Base-by-base conservation (phyloP, 2,329 filamentous ascomycete genomes). In the Fusarium sulawesiense region DNA sequence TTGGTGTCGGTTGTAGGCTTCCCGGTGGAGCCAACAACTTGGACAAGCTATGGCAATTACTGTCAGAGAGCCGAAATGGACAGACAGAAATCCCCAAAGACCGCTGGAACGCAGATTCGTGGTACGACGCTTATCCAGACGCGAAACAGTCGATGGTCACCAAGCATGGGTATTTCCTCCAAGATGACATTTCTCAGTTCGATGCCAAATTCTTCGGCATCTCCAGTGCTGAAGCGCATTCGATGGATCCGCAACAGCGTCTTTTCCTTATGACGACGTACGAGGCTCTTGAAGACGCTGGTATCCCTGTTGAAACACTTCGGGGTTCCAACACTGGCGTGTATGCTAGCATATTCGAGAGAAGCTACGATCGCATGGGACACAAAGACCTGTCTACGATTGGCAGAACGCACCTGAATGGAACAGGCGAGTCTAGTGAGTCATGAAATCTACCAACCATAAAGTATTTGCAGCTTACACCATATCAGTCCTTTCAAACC, bases 291-390 rank as follows among this genome's bases (percentile, higher is more conserved):
- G 51, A 60, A 27, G 57, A 57, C 10, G 51, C 57, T 47, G 32
- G 57, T 9, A 60, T 60, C 18, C 51, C 57, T 0, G 20, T 57
- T 25, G 57, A 60, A 29, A 57, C 16, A 7, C 41, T 60, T 2
- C 57, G 57, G 0, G 51, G 57, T 10, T 60, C 51, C 3, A 57
- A 60, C 25, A 60, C 57, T 32, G 41, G 41, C 6, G 57, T 60
- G 8, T 60, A 57, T 32, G 57, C 57, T 8, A 60, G 57, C 16
- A 60, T 57, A 21, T 60, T 60, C 8, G 51, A 60, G 30, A 60
- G 57, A 14, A 60, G 57, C 16, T 60, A 60, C 10, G 41, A 60
- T 9, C 57, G 51, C 4, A 60, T 60, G 51, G 57, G 57, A 1
- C 57, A 60, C 20, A 60, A 60, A 4, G 57, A 60, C 14, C 25